Base-by-base conservation (phyloP, 2,329 filamentous ascomycete species). In the Shiraia sp. region DNA sequence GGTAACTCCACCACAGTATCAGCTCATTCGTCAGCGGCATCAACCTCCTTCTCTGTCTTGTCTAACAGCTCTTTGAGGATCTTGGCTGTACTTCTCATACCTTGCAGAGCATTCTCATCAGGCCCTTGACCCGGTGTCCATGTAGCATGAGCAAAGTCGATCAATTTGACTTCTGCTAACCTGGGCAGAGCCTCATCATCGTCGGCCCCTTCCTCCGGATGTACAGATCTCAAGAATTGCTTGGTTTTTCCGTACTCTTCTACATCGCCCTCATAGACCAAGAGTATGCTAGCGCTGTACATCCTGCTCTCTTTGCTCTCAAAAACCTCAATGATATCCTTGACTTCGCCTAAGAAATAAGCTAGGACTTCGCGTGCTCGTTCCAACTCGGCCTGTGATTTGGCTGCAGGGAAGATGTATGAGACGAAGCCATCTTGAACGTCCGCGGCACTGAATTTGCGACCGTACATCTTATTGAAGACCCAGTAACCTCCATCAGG, bases 111-210 rank as follows among this genome's bases (percentile, higher is more conserved):
- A 62, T 97, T 97, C 71, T 95, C 86, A 66, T 99, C 93, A 0
- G 87, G 86, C 0, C 92, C 92, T 58, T 86, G 72, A 1, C 90
- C 89, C 0, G 88, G 87, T 1, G 83, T 86, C 85, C 87, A 97
- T 35, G 77, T 73, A 9, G 93, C 93, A 70, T 99, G 93, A 1
- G 93, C 93, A 77, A 99, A 99, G 68, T 99, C 93, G 57, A 99
- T 99, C 50, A 99, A 78, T 64, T 92, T 93, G 35, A 96, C 77
- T 10, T 83, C 80, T 59, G 86, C 89, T 30, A 95, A 81, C 57
- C 85, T 85, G 0, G 86, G 86, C 10, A 64, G 37, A 28, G 54
- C 57, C 23, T 64, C 62, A 46, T 74, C 74, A 2, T 79, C 70
- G n/a, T 73, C 72, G 23, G 72, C 69, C 14, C 69, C 69, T 34